Evolutionary conservation across 192 early-diverging fungal genomes (phyloP), one percentile per base, ranked within the genome.

Genomic region (Coemansia sp.): DNA sequence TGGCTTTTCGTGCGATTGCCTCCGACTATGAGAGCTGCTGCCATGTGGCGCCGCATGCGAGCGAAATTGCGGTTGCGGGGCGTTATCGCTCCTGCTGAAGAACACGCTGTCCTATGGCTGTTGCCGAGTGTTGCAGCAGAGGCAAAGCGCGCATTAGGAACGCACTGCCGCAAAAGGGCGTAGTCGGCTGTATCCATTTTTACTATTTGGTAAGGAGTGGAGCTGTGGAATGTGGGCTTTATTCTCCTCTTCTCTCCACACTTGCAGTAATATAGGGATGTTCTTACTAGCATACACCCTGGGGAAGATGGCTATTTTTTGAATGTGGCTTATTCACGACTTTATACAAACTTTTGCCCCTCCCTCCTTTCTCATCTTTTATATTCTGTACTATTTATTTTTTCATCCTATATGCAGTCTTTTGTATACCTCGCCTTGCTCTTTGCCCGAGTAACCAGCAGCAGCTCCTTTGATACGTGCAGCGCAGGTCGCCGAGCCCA

Each of bases 31-130:
- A 50, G 23, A n/a, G 48, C 48, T 31, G 31, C 31, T 31, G 31
- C 48, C 62, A 64, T 64, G 14, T 53, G 62, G 12, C 36, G 62
- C 4, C 62, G 62, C 62, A 64, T 64, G 62, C 62, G 62, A 7
- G 62, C 62, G 50, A 35, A 64, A n/a, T 26, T 47, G 34, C 26
- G 34, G 48, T 64, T 64, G 48, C 48, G 48, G 9, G 25, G 48
- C 9, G 48, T 14, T 26, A 50, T 50, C 13, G 7, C 4, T 50
- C 48, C 48, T 23, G 13, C 12, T 2, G 8, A 13, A 11, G 25
- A 14, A 21, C 7, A 11, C 3, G 48, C 25, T 26, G 48, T 3
- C 12, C 48, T 48, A 20, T 2, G 8, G 10, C 21, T 50, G 48
- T 26, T 50, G 48, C 23, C 13, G 6, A 48, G 21, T 11, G 21